Conservation (phyloP, 768 basidiomycete genomes). For the Russula abietina region DNA sequence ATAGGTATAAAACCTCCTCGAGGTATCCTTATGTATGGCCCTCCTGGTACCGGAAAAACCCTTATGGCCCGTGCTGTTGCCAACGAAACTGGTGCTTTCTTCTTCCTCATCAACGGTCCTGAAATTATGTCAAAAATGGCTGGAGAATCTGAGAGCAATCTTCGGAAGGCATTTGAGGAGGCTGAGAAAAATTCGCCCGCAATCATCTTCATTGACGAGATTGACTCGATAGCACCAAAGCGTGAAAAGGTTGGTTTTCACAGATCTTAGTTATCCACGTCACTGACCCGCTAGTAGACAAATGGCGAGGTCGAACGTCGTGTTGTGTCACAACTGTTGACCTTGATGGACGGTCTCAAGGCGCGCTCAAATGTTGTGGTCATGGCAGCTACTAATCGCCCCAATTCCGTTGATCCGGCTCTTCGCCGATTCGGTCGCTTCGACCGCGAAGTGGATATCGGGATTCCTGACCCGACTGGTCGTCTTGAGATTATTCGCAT, state of each 20-base stretch:
- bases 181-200: slow-evolving; percentile 99
- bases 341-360: slow-evolving; percentile 98
- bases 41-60: slow-evolving; percentile 99
- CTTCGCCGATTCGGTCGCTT: slow-evolving; percentile 98
- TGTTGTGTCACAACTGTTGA: slow-evolving; percentile 96
- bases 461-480: slow-evolving; percentile 98
- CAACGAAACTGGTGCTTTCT: slow-evolving; percentile 99
- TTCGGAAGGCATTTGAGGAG: slow-evolving; percentile 98
- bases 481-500: slow-evolving; percentile 98
- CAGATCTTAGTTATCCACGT: not conserved
- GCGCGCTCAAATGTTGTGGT: slow-evolving; percentile 99
- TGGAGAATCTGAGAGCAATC: slow-evolving; percentile 94
- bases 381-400: slow-evolving; percentile 98
- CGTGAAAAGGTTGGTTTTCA: slow-evolving; percentile 80
- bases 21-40: slow-evolving; percentile 97
- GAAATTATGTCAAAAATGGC: slow-evolving; percentile 99
- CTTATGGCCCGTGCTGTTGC: slow-evolving; percentile 99
- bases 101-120: slow-evolving; percentile 99
- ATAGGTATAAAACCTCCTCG: slow-evolving; percentile 99
- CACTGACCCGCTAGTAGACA: slow-evolving; percentile 47
- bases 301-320: slow-evolving; percentile 99
- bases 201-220: slow-evolving; percentile 99
- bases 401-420: slow-evolving; percentile 98
- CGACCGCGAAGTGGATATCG: slow-evolving; percentile 98
- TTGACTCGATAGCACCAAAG: slow-evolving; percentile 98